A percentile compares a stretch with the other conserved stretches of the same genome.
Evolutionary conservation across 2,329 filamentous ascomycete species (phyloP).

Genomic region (Malbranchea zuffiana): DNA sequence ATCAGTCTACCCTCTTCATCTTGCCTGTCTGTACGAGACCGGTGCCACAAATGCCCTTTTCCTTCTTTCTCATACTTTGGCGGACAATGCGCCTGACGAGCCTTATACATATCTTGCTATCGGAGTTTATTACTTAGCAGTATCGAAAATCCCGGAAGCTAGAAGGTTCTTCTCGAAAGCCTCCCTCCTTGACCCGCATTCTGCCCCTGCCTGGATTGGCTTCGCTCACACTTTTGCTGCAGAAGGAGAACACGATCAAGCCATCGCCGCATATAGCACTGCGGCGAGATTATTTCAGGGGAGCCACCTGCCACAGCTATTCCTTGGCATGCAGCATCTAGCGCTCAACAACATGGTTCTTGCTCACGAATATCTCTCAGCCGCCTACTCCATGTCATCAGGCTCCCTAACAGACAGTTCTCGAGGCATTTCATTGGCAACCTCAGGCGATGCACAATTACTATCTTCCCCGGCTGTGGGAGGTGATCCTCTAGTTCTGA

Average conservation of each 20-base stretch:
- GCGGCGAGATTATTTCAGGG: slow-evolving; percentile 92
- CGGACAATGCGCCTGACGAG: slow-evolving; percentile 82
- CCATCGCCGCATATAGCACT: slow-evolving; percentile 93
- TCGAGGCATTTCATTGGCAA: slow-evolving; percentile 12
- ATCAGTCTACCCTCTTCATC: slow-evolving; percentile 71
- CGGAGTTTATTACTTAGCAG: slow-evolving; percentile 86
- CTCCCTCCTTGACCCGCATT: slow-evolving; percentile 94
- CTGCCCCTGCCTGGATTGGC: slow-evolving; percentile 94
- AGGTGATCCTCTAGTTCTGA: slow-evolving; percentile 74
- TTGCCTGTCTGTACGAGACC: slow-evolving; percentile 84
- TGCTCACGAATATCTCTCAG: slow-evolving; percentile 87
- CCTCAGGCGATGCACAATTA: slow-evolving; percentile 44
- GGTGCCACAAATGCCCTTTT: slow-evolving; percentile 80
- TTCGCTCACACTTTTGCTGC: slow-evolving; percentile 97
- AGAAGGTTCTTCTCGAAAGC: slow-evolving; percentile 95
- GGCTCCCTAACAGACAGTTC: slow-evolving; percentile 24
- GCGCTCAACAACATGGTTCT: slow-evolving; percentile 89
- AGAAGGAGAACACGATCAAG: slow-evolving; percentile 95
- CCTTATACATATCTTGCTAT: slow-evolving; percentile 90
- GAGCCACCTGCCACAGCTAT: slow-evolving; percentile 88
- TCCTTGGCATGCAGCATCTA: slow-evolving; percentile 96
- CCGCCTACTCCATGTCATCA: slow-evolving; percentile 57
- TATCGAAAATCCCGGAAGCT: slow-evolving; percentile 81
- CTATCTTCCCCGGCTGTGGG: slow-evolving; percentile 41
- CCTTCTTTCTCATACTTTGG: slow-evolving; percentile 80